Percentiles rank a stretch among this genome's conserved stretches.
phyloP scores from a whole-genome alignment of 495 filamentous ascomycete genomes.

The Neurospora sp. region DNA sequence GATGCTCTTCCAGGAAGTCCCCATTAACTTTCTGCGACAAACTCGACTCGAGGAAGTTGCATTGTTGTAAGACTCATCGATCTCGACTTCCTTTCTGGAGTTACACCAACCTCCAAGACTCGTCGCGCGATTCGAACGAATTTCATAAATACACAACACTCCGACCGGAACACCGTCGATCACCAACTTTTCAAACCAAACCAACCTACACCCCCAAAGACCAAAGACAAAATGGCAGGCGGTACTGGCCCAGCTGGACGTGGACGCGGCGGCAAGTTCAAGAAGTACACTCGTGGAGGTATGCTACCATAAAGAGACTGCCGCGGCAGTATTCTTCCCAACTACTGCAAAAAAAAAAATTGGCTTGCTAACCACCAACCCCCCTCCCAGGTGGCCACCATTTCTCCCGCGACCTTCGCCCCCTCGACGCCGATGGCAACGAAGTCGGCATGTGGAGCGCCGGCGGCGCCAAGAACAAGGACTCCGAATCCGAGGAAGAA shows the following conservation, averaged over 20 bases:
- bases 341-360: neutral
- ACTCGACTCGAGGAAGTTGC: neutral
- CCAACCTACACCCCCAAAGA: constrained; percentile 2
- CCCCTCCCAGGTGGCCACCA: constrained; percentile 71
- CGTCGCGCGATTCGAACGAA: neutral
- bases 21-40: neutral
- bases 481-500: constrained; percentile 33
- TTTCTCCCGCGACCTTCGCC: constrained; percentile 81
- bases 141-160: neutral
- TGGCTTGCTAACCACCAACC: neutral
- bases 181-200: neutral
- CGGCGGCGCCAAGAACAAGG: constrained; percentile 25
- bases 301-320: constrained; percentile 18
- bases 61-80: neutral
- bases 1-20: neutral
- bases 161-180: constrained; percentile 3
- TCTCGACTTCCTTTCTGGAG: constrained; percentile 1
- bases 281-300: constrained; percentile 89
- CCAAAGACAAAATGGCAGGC: constrained; percentile 45
- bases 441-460: constrained; percentile 61
- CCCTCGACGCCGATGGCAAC: constrained; percentile 77
- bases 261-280: constrained; percentile 86
- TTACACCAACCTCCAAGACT: constrained; percentile 5
- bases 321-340: neutral
- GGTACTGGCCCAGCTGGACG: constrained; percentile 43